Evolutionary conservation across 2,329 filamentous ascomycete species (phyloP), one percentile per base, ranked within the genome.

Genomic region (Fusarium nodosum): DNA sequence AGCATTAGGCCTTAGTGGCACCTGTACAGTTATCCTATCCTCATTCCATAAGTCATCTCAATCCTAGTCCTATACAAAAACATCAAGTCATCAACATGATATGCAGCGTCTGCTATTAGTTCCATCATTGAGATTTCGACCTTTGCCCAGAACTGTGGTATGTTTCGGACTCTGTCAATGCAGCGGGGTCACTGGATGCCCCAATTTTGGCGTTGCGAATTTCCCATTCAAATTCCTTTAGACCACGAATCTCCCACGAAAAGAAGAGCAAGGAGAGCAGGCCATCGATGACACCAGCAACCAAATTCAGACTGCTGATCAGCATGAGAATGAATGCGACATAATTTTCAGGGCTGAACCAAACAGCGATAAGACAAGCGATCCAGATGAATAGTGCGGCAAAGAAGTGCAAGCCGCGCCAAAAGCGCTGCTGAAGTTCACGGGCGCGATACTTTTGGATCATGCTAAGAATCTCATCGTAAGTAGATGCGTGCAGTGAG

Each of bases 181-280:
- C 68, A 28, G 63, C 62, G 16, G 71, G 51, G 50, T 75, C 72
- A 24, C 79, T 79, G 6, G 74, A 76, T 24, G 80, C 80, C 7
- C 79, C 75, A 0, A 82, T 80, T 67, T 82, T 89, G 15, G 91
- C 90, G 76, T 92, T 94, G 52, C 82, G 83, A 28, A 98, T 90
- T 79, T 99, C 96, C 92, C 93, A 97, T 77, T 96, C 89, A 80
- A 98, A 98, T 82, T 99, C 96, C 74, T 89, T 90, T 56, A 99
- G 82, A 6, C 91, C 90, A 61, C 93, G 86, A 62, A 97, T 80
- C 81, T 99, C 96, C 64, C 89, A 90, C 13, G 91, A 90, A 61
- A 97, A 91, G 78, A 99, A 99, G 50, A 98, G 79, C 1, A 96
- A 86, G 0, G 94, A 92, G 77, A 98, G 92, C 41, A 98, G 80